Evolutionary conservation across 75 land plant species (phyloP).

Genomic region (Selaginella tamariscina): DNA sequence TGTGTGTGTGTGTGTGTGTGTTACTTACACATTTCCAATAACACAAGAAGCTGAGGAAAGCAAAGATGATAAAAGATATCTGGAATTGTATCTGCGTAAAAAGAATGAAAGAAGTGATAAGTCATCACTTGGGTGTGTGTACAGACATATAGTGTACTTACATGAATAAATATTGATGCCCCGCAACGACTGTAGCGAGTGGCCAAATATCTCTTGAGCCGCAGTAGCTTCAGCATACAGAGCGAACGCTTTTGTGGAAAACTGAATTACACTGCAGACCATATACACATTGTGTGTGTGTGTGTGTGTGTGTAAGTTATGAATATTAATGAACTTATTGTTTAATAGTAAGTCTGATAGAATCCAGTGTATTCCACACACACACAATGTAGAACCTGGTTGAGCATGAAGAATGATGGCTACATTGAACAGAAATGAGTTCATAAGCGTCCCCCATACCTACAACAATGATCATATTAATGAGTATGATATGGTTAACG

Average conservation of each 20-base stretch:
- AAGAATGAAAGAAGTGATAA: not conserved
- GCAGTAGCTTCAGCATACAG: conserved; percentile 13
- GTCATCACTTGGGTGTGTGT: not conserved
- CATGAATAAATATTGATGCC: conserved; percentile 7
- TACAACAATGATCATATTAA: not conserved
- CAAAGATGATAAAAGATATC: not conserved
- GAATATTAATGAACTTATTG: no score
- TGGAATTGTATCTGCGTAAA: conserved; percentile 4
- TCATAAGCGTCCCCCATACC: conserved; percentile 1
- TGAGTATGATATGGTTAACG: not conserved
- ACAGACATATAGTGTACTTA: not conserved
- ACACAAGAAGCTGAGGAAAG: not conserved
- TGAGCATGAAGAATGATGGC: conserved; percentile 9
- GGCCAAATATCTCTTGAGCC: conserved; percentile 13
- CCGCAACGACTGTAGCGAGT: conserved; percentile 2
- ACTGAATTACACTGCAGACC: conserved; percentile 8
- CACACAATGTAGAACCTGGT: conserved; percentile 5
- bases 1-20: no score
- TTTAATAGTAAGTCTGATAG: no score
- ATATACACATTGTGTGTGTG: no score
- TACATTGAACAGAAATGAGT: conserved; percentile 10
- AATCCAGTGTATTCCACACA: no score
- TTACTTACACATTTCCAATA: not conserved
- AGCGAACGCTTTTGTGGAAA: conserved; percentile 3
- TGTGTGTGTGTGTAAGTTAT: no score